Conservation (phyloP, 768 basidiomycete genomes). For the Kwoniella newhampshirensis region DNA sequence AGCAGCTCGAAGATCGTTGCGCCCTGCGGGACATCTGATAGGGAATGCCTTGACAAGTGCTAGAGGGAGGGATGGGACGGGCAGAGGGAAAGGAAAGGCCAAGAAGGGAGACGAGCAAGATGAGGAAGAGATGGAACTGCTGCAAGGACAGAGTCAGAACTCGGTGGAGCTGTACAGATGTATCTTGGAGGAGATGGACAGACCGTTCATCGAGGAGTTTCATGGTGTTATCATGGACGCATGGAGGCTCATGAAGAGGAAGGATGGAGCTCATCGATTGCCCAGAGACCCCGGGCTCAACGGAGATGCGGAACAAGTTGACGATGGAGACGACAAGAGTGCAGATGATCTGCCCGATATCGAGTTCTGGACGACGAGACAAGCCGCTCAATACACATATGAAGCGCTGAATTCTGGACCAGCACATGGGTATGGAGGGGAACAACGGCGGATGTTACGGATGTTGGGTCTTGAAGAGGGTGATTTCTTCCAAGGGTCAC, state of each 20-base stretch:
- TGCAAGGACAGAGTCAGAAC: conserved; percentile 56
- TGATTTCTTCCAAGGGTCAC: conserved; percentile 40
- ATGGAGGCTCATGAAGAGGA: neutral
- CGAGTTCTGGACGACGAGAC: conserved; percentile 76
- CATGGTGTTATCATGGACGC: conserved; percentile 51
- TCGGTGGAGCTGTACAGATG: conserved; percentile 70
- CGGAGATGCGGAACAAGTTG: neutral
- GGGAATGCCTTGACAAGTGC: neutral
- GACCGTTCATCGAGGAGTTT: conserved; percentile 65
- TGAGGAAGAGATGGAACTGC: conserved; percentile 7
- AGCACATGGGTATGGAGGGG: conserved; percentile 72
- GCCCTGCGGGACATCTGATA: conserved; percentile 44
- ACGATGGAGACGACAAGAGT: neutral
- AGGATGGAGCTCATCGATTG: neutral
- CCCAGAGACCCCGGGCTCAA: neutral
- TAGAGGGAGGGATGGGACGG: conserved; percentile 7
- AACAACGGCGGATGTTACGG: conserved; percentile 56
- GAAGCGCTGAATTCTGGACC: conserved; percentile 62
- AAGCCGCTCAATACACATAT: conserved; percentile 71
- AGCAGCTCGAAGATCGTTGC: conserved; percentile 65
- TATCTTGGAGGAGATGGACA: conserved; percentile 71
- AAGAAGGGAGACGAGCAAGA: conserved; percentile 7
- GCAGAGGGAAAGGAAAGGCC: conserved; percentile 5
- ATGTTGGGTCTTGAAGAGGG: conserved; percentile 39
- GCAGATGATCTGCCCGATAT: conserved; percentile 45